These are phyloP conservation scores for Botrytis byssoidea DNA, from an alignment of 2,329 filamentous ascomycete species.

Conservation along the genomic window DNA sequence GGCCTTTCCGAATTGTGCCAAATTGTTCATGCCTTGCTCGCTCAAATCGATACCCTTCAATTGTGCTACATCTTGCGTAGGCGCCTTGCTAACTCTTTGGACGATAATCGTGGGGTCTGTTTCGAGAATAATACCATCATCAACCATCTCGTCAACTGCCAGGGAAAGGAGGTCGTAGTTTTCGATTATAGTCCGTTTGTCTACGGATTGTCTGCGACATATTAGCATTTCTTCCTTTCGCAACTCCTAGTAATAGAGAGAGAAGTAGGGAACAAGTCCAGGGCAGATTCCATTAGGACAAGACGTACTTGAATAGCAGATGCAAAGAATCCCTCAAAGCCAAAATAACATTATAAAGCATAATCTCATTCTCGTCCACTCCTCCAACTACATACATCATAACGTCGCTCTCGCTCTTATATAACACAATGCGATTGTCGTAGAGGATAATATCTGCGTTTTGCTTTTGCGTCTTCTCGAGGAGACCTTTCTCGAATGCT, in stretches of 20 bases:
- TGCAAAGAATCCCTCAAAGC: slow-evolving; percentile 88
- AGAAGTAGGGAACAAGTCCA: slow-evolving; percentile 8
- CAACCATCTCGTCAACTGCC: slow-evolving; percentile 91
- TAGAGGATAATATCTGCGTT: slow-evolving; percentile 95
- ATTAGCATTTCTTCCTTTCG: background rate
- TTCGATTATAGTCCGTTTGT: slow-evolving; percentile 96
- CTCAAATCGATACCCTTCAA: slow-evolving; percentile 93
- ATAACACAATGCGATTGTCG: slow-evolving; percentile 93
- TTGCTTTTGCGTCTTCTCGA: slow-evolving; percentile 96
- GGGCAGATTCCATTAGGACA: background rate
- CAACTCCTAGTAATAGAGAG: background rate
- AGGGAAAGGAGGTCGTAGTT: slow-evolving; percentile 97
- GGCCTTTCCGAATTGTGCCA: slow-evolving; percentile 89
- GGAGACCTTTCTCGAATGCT: slow-evolving; percentile 90
- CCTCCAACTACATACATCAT: slow-evolving; percentile 94
- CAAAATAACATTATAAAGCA: slow-evolving; percentile 91
- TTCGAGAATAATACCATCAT: slow-evolving; percentile 95
- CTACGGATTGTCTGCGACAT: slow-evolving; percentile 74
- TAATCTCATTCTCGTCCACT: slow-evolving; percentile 92
- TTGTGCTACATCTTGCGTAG: slow-evolving; percentile 80
- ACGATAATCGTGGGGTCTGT: slow-evolving; percentile 94
- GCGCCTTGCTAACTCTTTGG: slow-evolving; percentile 87
- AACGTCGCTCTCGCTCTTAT: slow-evolving; percentile 96
- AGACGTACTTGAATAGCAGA: slow-evolving; percentile 80
- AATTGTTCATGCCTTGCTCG: slow-evolving; percentile 91